Base-by-base conservation (phyloP, 257 asterid species). In the Solanum paucissectum region DNA sequence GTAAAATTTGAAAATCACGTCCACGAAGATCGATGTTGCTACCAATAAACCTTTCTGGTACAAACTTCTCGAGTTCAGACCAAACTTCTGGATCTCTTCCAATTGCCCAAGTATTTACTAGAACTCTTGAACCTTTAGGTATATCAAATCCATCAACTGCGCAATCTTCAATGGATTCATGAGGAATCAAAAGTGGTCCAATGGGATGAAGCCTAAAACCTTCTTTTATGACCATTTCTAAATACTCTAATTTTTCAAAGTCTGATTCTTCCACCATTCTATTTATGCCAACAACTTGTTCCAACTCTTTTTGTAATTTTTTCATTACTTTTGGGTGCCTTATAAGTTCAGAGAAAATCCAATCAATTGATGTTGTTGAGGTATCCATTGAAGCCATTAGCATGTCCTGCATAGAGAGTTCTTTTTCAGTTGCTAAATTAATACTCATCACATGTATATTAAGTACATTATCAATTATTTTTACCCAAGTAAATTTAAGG, bases 341-440 rank as follows among this genome's bases (percentile, higher is more conserved):
- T 20, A 89, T 12, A 36, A 87, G 76, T 29, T 89, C 89, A 18
- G 86, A 23, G 58, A 89, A 68, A 8, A 68, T 60, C 91, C 87
- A 89, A 7, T 89, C 91, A 21, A 84, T 49, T 18, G 88, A n/a
- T 33, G 88, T 32, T 29, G 52, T 29, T n/a, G 84, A 49, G 29
- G 91, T 89, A 38, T 86, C 91, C 82, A 83, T 60, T n/a, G 91
- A 86, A 52, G 83, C 87, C 33, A 86, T 14, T 12, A 89, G 69
- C 85, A 89, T 5, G 8, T 89, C 89, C 91, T 87, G 83, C 33
- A 36, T 20, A 29, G 12, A 10, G 52, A 36, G 4, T 21, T 20
- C 9, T 34, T 74, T 74, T 20, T 36, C 29, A 34, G 29, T 74
- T 36, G 29, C 49, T 69, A 32, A 69, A 69, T 32, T 29, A 69